Percentiles rank a stretch among this genome's conserved stretches.
Evolutionary conservation across 108 stramenopile genomes (phyloP).

Genomic region (Fragilaria crotonensis): DNA sequence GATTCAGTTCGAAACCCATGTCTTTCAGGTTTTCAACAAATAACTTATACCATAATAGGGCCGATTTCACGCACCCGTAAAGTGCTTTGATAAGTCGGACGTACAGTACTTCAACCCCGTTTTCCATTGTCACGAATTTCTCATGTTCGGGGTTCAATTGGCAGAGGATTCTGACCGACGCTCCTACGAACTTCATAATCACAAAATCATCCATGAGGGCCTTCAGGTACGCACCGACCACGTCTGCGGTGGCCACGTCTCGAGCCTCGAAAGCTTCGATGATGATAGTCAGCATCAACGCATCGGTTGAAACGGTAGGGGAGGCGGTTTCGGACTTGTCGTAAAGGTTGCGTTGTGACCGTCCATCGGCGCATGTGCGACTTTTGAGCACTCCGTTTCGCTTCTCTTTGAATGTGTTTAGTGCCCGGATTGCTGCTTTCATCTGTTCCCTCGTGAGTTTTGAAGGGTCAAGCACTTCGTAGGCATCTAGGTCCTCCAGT

Average conservation of each 20-base stretch:
- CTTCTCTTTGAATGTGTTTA: conserved; percentile 7
- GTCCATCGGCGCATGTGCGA: conserved; percentile 14
- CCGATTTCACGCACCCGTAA: conserved; percentile 1
- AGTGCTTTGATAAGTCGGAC: conserved; percentile 7
- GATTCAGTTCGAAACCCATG: conserved; percentile 16
- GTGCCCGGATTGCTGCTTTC: not conserved
- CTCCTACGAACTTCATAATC: conserved; percentile 13
- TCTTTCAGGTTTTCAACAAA: conserved; percentile 1
- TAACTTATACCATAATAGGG: conserved; percentile 5
- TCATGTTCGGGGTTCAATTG: not conserved
- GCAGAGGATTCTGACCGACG: conserved; percentile 1
- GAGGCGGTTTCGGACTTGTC: too few relatives aligned
- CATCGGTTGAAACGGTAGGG: conserved; percentile 8
- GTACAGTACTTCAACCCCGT: conserved; percentile 6
- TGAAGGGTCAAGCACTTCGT: not conserved
- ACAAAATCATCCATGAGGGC: too few relatives aligned
- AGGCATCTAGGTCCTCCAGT: not conserved
- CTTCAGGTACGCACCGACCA: too few relatives aligned
- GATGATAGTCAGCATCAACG: not conserved
- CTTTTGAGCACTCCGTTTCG: conserved; percentile 13
- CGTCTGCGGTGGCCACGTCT: too few relatives aligned
- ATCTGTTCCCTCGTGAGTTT: not conserved
- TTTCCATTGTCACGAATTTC: not conserved
- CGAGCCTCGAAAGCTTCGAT: conserved; percentile 11
- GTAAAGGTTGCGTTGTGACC: conserved; percentile 4